Evolutionary conservation across 805 yeast genomes (phyloP), one percentile per base, ranked within the genome.

Genomic region (Isabelozyma rhagii): DNA sequence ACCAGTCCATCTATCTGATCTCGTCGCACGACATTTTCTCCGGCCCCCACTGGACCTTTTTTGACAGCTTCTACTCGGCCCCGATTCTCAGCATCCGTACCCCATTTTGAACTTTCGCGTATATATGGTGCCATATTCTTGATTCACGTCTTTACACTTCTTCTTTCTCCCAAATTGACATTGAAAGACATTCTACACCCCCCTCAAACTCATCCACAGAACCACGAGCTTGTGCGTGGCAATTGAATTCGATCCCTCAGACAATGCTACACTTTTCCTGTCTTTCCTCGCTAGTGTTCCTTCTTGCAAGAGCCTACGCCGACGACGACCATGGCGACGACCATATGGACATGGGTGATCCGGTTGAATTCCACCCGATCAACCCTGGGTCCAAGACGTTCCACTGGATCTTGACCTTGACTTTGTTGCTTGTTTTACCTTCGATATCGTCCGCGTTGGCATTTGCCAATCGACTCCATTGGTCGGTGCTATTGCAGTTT

Each of bases 351-450:
- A 59, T 52, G 46, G 66, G 56, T 13, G 67, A 58, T 8, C 57
- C 58, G 7, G 59, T 56, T 21, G 75, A 71, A 52, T 73, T 71
- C 63, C 77, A 74, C 47, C 78, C 78, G 3, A 63, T 72, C 8
- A 69, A 79, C 49, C 80, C 83, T 7, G 75, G 71, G 1, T 69
- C 82, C 7, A 83, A 81, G 57, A 69, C 85, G 0, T 74, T 83
- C 61, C 93, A 87, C 59, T 87, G 90, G 90, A 60, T 85, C 15
- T 43, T 75, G 17, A 69, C 88, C 0, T 47, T 84, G 17, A 53
- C 67, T 0, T 44, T 80, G 5, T 57, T 83, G 18, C 69, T 85
- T 27, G 55, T 86, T 2, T 8, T 80, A 0, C 89, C 92, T 2
- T 82, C 87, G 0, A 47, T 84, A 1, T 71, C 84, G 1, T 65